phyloP scores from a whole-genome alignment of 192 early-diverging fungal genomes.

The Piromyces sp. region DNA sequence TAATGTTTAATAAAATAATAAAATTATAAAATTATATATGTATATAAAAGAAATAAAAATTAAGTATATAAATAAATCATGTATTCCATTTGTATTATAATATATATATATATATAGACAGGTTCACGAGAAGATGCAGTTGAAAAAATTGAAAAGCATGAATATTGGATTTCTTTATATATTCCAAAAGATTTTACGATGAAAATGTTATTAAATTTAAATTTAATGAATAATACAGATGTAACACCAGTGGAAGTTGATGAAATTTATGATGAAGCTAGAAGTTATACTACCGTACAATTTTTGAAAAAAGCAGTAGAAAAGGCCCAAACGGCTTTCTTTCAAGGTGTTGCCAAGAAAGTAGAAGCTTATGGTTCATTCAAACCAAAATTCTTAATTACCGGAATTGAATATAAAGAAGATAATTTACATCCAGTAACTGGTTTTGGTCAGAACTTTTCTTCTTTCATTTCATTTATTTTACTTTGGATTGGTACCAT shows the following conservation, averaged over 20 bases:
- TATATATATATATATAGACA: background rate
- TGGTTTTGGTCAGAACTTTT: background rate
- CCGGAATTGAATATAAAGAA: background rate
- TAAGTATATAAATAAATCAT: too few relatives aligned
- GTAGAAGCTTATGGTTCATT: background rate
- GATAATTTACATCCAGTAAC: background rate
- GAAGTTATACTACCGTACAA: background rate
- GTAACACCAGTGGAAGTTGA: background rate
- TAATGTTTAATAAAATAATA: too few relatives aligned
- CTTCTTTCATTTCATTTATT: background rate
- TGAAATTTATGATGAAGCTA: background rate
- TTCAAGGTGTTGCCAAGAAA: background rate
- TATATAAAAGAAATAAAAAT: too few relatives aligned
- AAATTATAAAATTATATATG: too few relatives aligned
- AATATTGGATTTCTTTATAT: background rate
- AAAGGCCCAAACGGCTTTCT: background rate
- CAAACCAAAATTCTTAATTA: background rate
- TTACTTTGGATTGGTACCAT: background rate
- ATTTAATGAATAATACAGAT: background rate
- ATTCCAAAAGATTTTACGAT: background rate
- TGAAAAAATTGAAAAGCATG: background rate
- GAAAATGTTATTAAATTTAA: background rate
- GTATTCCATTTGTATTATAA: too few relatives aligned
- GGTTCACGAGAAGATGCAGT: background rate
- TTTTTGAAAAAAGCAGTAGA: background rate